These are phyloP conservation scores for Diplotaxis tenuifolia DNA, from an alignment of 345 rosid genomes.

Conservation along the genomic window DNA sequence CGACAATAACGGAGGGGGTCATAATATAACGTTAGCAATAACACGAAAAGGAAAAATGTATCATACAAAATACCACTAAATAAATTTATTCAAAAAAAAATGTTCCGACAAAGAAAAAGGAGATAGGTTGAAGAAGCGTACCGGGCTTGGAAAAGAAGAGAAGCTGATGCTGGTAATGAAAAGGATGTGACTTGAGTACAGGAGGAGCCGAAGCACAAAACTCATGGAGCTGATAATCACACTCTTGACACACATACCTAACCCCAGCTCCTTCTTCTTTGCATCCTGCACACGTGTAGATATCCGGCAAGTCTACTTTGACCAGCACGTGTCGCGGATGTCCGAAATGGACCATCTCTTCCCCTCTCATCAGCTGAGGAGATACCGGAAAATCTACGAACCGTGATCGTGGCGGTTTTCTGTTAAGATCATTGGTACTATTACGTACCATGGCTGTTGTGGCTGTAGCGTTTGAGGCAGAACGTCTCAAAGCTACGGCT, in stretches of 20 bases:
- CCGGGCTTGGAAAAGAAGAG: constrained; percentile 62
- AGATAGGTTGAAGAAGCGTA: constrained; percentile 3
- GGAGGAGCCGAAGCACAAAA: constrained; percentile 75
- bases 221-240: constrained; percentile 79
- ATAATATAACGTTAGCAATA: neutral
- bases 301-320: constrained; percentile 50
- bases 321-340: constrained; percentile 66
- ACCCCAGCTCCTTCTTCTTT: constrained; percentile 78
- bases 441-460: neutral
- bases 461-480: constrained; percentile 22
- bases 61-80: neutral
- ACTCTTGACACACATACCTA: constrained; percentile 58
- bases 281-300: constrained; percentile 69
- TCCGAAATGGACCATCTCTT: constrained; percentile 49
- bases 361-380: constrained; percentile 48
- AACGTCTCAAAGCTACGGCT: constrained; percentile 23
- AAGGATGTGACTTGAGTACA: constrained; percentile 55
- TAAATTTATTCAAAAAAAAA: neutral
- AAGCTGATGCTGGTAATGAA: constrained; percentile 68
- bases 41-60: neutral
- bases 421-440: constrained; percentile 1
- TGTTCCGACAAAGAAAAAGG: neutral
- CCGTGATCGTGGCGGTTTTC: constrained; percentile 7
- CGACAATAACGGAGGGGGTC: too few species aligned
- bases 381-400: constrained; percentile 57